Conservation (phyloP, 192 early-diverging fungal genomes). For the Entomortierella parvispora region DNA sequence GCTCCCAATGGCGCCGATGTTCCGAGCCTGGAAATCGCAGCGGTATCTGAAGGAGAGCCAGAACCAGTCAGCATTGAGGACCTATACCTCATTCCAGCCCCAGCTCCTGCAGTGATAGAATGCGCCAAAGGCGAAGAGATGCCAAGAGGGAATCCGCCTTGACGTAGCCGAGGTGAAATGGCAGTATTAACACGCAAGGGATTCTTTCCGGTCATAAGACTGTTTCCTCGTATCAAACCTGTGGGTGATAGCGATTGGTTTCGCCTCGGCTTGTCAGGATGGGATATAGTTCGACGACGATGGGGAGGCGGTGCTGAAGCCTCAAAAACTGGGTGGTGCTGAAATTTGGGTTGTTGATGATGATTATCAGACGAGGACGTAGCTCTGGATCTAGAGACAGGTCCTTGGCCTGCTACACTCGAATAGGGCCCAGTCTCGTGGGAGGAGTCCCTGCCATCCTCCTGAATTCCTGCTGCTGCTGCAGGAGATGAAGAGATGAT, state of each 20-base stretch:
- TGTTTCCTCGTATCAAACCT: not conserved
- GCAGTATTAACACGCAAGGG: slow-evolving; percentile 29
- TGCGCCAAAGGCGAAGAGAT: not conserved
- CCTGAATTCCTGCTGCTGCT: not conserved
- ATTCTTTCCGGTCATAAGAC: not conserved
- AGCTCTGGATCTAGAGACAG: not conserved
- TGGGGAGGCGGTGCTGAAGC: slow-evolving; percentile 10
- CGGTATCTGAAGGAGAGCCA: slow-evolving; percentile 15
- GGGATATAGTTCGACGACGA: slow-evolving; percentile 34
- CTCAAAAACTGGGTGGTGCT: slow-evolving; percentile 5
- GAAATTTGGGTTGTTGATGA: not conserved
- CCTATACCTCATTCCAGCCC: not conserved
- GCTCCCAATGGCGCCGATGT: slow-evolving; percentile 36
- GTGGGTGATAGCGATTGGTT: not conserved
- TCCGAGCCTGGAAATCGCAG: slow-evolving; percentile 15
- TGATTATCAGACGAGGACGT: not conserved
- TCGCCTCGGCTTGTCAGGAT: not conserved
- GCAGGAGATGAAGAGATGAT: not conserved
- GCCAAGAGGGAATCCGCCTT: slow-evolving; percentile 5
- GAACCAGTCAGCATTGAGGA: not conserved
- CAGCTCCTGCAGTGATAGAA: not conserved
- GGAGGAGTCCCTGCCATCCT: slow-evolving; percentile 17
- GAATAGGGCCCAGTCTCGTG: slow-evolving; percentile 35
- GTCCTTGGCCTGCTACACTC: not conserved
- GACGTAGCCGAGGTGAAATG: slow-evolving; percentile 25